Base-by-base conservation (phyloP, 805 yeast genomes). In the Candida taoyuanica region DNA sequence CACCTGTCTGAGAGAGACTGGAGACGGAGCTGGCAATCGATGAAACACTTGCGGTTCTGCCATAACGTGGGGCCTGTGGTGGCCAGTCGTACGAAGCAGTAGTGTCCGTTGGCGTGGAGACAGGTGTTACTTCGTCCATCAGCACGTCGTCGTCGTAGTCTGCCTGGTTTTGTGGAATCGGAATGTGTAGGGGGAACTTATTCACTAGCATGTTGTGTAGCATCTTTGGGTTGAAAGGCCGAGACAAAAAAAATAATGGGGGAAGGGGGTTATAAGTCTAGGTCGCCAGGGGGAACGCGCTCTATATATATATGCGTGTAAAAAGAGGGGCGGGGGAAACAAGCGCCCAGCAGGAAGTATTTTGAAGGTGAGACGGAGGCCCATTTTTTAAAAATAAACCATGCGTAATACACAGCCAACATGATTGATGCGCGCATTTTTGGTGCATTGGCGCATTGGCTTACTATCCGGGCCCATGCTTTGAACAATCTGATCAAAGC, bases 71-170 rank as follows among this genome's bases (percentile, higher is more conserved):
- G 3, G 48, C 9, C 11, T 21, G 45, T 27, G 48, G 47, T n/a
- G 48, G 46, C 39, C 42, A 42, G 16, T 45, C 31, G 23, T 36
- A 38, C 19, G 36, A 33, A 3, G 46, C 19, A 17, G 40, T 25
- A 16, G 49, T 53, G 4, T 53, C 58, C 1, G 51, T 47, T 13
- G 58, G 58, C 4, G 58, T 53, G 7, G 51, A 46, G 12, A 53
- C 53, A 5, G 55, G 53, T 2, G 56, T 46, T 20, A 44, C 15
- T 7, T 47, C 53, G 29, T 41, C 48, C 47, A 46, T 43, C 39
- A 44, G 11, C 17, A 38, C 46, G 31, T 50, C 55, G 13, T 3
- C 13, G 19, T 37, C 40, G 29, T 40, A 39, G 20, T 35, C n/a
- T 25, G 20, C 28, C 11, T n/a, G 21, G 17, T 21, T 27, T 31